Percentiles rank a stretch among this genome's conserved stretches.
These are phyloP conservation scores for Trichoderma asperelloides DNA, from an alignment of 495 filamentous ascomycete species.

Conservation along the genomic window DNA sequence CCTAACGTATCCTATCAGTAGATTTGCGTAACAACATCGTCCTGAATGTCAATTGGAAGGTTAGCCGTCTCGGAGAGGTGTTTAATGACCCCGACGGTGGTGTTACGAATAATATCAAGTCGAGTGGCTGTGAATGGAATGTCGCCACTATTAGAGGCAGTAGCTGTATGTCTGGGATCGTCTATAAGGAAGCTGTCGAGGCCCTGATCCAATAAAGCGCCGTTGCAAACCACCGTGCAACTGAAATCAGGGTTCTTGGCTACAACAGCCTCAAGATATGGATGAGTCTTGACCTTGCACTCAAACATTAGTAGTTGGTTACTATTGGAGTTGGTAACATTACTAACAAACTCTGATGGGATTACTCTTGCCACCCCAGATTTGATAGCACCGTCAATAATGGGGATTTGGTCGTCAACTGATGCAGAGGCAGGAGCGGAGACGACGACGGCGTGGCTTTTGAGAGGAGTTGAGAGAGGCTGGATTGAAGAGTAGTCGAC, in stretches of 20 bases:
- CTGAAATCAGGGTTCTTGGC: conserved; percentile 26
- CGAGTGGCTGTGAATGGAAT: conserved; percentile 32
- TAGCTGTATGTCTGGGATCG: conserved; percentile 23
- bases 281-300: conserved; percentile 30
- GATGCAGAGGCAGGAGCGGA: conserved; percentile 22
- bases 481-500: conserved; percentile 12
- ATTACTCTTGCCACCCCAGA: conserved; percentile 41
- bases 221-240: conserved; percentile 35
- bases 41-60: conserved; percentile 31
- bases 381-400: conserved; percentile 35
- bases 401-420: conserved; percentile 24
- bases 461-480: conserved; percentile 17
- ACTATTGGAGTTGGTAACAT: conserved; percentile 22
- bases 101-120: conserved; percentile 30
- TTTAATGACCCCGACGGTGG: conserved; percentile 33
- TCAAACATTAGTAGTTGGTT: conserved; percentile 31
- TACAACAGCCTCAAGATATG: conserved; percentile 32
- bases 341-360: conserved; percentile 36
- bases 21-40: conserved; percentile 30
- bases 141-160: conserved; percentile 39
- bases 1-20: conserved; percentile 33
- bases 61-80: conserved; percentile 44
- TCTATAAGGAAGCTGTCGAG: conserved; percentile 34
- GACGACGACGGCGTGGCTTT: conserved; percentile 31
- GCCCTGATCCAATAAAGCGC: conserved; percentile 43